These are phyloP conservation scores for Posidonia oceanica DNA, from an alignment of 116 monocot genomes.

Conservation along the genomic window DNA sequence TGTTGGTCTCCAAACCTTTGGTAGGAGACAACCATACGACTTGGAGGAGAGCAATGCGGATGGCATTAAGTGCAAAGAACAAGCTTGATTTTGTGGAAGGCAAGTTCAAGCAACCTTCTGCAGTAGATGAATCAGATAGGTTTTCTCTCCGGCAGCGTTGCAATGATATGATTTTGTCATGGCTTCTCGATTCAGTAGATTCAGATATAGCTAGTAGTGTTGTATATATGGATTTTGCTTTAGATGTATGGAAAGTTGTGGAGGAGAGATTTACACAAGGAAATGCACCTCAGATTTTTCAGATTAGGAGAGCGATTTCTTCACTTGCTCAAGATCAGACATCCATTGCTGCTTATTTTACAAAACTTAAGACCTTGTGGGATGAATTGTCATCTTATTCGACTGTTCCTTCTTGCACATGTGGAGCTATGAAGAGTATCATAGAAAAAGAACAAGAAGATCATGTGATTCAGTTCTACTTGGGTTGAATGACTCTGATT, in stretches of 20 bases:
- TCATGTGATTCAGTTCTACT: not conserved
- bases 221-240: not conserved
- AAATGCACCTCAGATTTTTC: not conserved
- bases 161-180: not conserved
- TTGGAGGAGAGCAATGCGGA: not conserved
- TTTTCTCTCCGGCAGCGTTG: no score
- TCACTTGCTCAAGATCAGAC: not conserved
- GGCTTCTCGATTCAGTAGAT: not conserved
- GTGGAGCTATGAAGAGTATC: not conserved
- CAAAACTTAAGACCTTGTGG: not conserved
- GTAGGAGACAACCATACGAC: no score
- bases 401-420: not conserved
- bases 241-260: not conserved
- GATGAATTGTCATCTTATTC: no score
- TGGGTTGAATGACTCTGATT: no score
- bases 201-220: not conserved
- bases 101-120: not conserved
- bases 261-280: not conserved
- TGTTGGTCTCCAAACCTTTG: no score
- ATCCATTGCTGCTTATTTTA: not conserved
- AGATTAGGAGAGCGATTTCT: not conserved
- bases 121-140: no score
- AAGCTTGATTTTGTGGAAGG: not conserved
- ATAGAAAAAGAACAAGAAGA: not conserved
- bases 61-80: no score